Evolutionary conservation across 202 grass and related monocot species (phyloP).

Genomic region (Eragrostis tef): DNA sequence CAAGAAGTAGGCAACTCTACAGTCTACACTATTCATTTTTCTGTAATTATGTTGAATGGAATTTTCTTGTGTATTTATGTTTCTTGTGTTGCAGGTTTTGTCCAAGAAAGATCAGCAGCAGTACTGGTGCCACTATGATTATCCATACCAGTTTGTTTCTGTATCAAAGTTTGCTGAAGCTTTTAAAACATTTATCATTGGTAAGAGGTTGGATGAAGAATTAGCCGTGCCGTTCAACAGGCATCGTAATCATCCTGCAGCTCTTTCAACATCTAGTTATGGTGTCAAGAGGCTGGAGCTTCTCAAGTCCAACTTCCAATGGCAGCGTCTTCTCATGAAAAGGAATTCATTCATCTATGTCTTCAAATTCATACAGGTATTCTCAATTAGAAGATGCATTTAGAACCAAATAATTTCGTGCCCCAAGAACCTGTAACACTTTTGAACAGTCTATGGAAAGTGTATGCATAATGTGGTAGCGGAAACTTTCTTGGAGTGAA

Average conservation of each 20-base stretch:
- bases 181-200: slow-evolving; percentile 84
- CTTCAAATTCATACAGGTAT: slow-evolving; percentile 99
- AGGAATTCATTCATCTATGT: slow-evolving; percentile 95
- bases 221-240: slow-evolving; percentile 74
- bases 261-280: slow-evolving; percentile 86
- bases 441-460: slow-evolving; percentile 27
- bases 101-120: slow-evolving; percentile 99
- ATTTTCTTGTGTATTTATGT: slow-evolving; percentile 40
- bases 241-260: slow-evolving; percentile 72
- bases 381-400: slow-evolving; percentile 35
- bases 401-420: slow-evolving; percentile 1
- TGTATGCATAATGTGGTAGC: background rate
- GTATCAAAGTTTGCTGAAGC: slow-evolving; percentile 78
- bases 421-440: background rate
- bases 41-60: background rate
- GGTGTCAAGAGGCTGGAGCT: slow-evolving; percentile 87
- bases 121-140: slow-evolving; percentile 87
- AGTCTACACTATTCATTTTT: slow-evolving; percentile 25
- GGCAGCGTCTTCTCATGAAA: slow-evolving; percentile 96
- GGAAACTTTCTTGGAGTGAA: slow-evolving; percentile 14
- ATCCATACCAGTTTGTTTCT: slow-evolving; percentile 85
- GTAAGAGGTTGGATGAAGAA: slow-evolving; percentile 73
- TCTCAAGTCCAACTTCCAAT: slow-evolving; percentile 90
- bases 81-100: slow-evolving; percentile 65
- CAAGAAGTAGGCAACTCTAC: slow-evolving; percentile 79